Conservation (phyloP, 2,329 filamentous ascomycete genomes). For the Tolypocladium pustulatum region DNA sequence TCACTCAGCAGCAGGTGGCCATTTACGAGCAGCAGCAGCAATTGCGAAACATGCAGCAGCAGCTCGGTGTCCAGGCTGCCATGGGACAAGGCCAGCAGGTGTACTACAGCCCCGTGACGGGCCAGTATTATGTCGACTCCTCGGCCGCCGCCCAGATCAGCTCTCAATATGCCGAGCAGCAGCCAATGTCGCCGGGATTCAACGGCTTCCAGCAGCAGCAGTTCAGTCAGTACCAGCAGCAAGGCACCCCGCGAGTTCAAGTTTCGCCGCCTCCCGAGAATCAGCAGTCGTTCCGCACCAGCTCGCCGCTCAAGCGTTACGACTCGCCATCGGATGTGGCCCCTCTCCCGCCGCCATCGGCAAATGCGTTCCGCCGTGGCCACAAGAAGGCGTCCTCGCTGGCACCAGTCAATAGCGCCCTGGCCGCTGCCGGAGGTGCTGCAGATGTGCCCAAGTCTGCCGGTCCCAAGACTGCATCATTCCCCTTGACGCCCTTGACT, state of each 20-base stretch:
- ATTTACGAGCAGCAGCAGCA: constrained; percentile 35
- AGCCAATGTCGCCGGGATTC: constrained; percentile 26
- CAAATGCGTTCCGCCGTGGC: constrained; percentile 83
- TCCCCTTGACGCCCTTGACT: constrained; percentile 70
- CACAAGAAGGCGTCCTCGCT: constrained; percentile 86
- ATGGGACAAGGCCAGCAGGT: constrained; percentile 59
- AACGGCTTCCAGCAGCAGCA: constrained; percentile 28
- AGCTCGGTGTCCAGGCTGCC: constrained; percentile 25
- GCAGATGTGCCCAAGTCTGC: constrained; percentile 41
- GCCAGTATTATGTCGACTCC: constrained; percentile 74
- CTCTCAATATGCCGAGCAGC: constrained; percentile 32
- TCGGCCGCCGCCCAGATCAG: constrained; percentile 32
- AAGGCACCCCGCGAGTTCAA: constrained; percentile 61
- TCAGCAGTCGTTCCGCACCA: constrained; percentile 46
- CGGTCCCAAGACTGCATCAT: constrained; percentile 67
- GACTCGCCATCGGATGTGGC: constrained; percentile 56
- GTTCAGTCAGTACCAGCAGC: constrained; percentile 29
- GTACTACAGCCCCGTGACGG: constrained; percentile 77
- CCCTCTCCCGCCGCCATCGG: constrained; percentile 77
- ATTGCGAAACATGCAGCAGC: constrained; percentile 28
- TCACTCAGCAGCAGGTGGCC: constrained; percentile 36
- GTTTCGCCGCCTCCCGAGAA: constrained; percentile 69
- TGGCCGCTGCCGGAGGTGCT: constrained; percentile 33
- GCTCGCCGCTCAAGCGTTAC: constrained; percentile 54
- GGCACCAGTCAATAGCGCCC: constrained; percentile 43